Evolutionary conservation across 2,329 filamentous ascomycete genomes (phyloP).

Genomic region (Aspergillus ruber): DNA sequence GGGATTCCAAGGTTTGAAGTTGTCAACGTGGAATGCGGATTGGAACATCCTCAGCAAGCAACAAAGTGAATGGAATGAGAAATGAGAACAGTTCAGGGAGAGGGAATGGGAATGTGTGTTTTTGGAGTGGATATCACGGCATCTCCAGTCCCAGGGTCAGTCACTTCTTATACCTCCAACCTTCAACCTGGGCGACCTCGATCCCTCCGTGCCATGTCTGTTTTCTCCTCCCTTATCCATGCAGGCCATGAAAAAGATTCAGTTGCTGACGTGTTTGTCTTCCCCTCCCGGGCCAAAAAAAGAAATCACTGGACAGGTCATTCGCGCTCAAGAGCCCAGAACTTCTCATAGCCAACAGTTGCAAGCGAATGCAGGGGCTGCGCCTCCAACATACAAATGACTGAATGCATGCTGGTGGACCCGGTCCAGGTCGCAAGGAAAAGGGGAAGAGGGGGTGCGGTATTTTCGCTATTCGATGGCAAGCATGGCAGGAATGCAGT

Average conservation of each 20-base stretch:
- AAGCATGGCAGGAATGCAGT: not conserved
- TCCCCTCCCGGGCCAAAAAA: not conserved
- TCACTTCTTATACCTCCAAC: not conserved
- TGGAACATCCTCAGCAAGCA: not conserved
- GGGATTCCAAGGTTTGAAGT: not conserved
- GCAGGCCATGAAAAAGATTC: not conserved
- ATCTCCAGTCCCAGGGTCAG: not conserved
- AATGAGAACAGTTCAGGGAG: no score
- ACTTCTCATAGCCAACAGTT: not conserved
- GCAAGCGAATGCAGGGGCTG: not conserved
- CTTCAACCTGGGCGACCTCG: not conserved
- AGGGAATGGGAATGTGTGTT: not conserved
- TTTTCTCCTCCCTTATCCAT: not conserved
- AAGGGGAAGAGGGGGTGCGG: not conserved
- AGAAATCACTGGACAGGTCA: not conserved
- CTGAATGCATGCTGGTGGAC: not conserved
- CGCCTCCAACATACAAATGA: not conserved
- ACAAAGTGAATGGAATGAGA: no score
- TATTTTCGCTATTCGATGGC: not conserved
- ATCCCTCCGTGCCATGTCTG: not conserved
- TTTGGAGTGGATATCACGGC: not conserved
- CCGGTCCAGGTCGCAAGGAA: not conserved
- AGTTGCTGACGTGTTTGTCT: not conserved
- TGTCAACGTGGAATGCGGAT: not conserved
- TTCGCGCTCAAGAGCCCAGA: not conserved